Evolutionary conservation across 257 asterid species (phyloP).

Genomic region (Nicotiana otophora): DNA sequence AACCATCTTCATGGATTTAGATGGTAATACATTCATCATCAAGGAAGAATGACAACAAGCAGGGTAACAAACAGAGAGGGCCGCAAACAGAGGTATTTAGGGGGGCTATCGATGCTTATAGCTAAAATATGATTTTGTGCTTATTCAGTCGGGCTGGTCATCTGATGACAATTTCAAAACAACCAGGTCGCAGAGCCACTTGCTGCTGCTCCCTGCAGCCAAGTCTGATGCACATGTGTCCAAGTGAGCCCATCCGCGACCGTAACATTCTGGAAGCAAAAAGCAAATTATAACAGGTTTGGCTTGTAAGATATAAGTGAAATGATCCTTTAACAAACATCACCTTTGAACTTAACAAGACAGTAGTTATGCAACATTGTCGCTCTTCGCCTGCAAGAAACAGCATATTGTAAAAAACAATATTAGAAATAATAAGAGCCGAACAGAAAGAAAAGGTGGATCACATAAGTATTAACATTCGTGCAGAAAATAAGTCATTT

Average conservation of each 20-base stretch:
- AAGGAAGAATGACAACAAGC: neutral
- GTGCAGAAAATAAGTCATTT: neutral
- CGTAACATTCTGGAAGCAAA: constrained; percentile 44
- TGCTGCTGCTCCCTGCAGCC: constrained; percentile 54
- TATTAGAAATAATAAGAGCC: constrained; percentile 51
- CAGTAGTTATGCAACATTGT: constrained; percentile 50
- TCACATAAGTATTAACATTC: neutral
- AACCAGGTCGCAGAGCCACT: constrained; percentile 40
- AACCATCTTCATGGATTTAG: constrained; percentile 6
- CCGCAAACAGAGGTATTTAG: neutral
- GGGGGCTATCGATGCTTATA: neutral
- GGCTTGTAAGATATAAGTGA: neutral
- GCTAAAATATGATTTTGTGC: neutral
- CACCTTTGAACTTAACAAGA: constrained; percentile 71
- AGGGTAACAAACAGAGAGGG: neutral
- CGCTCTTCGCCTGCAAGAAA: constrained; percentile 50
- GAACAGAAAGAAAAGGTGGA: constrained; percentile 33
- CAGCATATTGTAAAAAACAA: constrained; percentile 12
- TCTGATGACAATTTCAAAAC: constrained; percentile 14
- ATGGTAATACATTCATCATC: constrained; percentile 4
- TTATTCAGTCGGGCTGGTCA: neutral
- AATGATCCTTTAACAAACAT: constrained; percentile 6
- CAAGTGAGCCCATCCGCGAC: constrained; percentile 67
- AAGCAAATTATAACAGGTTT: neutral
- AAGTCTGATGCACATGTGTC: constrained; percentile 74